Conservation (phyloP, 1,139 yeast genomes). For the Yamadazyma kanchanaburiensis region DNA sequence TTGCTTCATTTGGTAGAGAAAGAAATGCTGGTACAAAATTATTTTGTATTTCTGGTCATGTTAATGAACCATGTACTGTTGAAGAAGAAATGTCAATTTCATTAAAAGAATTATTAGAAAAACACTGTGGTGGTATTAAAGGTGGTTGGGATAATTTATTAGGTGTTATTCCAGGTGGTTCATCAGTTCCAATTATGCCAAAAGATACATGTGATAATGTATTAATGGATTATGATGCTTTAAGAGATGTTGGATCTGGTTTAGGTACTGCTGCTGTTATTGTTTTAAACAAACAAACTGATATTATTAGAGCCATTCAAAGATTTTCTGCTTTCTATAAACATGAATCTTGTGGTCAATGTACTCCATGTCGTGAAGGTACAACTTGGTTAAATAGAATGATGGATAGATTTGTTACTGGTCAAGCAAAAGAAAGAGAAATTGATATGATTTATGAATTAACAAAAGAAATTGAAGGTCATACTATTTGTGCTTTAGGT, state of each 20-base stretch:
- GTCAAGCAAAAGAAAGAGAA: conserved; percentile 77
- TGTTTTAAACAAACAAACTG: conserved; percentile 84
- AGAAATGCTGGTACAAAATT: conserved; percentile 80
- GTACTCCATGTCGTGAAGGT: conserved; percentile 95
- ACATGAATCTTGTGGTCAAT: conserved; percentile 92
- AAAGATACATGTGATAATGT: conserved; percentile 63
- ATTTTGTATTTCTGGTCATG: conserved; percentile 85
- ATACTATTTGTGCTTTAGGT: conserved; percentile 87
- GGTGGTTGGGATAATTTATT: conserved; percentile 91
- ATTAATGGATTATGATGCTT: conserved; percentile 82
- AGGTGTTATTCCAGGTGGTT: conserved; percentile 87
- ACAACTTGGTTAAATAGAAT: conserved; percentile 80
- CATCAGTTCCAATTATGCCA: conserved; percentile 79
- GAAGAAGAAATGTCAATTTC: conserved; percentile 94
- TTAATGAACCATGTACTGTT: conserved; percentile 86
- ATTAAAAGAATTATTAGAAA: conserved; percentile 72
- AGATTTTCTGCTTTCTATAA: conserved; percentile 78
- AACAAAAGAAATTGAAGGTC: conserved; percentile 84
- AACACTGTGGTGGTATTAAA: conserved; percentile 84
- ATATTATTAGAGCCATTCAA: conserved; percentile 79
- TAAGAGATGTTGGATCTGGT: conserved; percentile 81
- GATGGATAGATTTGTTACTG: conserved; percentile 77
- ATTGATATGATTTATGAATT: conserved; percentile 80
- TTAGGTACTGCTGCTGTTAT: conserved; percentile 91
- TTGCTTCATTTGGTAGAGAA: conserved; percentile 76